Percentiles rank a stretch among this genome's conserved stretches.
Evolutionary conservation across 495 filamentous ascomycete genomes (phyloP).

Genomic region (Podospora conica): DNA sequence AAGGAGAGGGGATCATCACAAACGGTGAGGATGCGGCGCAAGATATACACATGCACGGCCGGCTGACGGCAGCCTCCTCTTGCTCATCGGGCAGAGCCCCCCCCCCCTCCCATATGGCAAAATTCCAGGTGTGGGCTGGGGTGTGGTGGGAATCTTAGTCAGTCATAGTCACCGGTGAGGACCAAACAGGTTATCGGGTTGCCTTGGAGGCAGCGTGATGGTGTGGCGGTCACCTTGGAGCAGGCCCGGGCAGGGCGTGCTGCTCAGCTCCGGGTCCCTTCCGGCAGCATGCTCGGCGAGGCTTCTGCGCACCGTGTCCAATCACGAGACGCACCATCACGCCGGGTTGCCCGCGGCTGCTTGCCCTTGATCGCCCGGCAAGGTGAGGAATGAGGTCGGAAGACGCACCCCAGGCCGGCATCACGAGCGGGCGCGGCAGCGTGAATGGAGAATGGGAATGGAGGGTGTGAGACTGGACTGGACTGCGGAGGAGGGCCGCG

Average conservation of each 20-base stretch:
- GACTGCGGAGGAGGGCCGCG: neutral
- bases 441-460: neutral
- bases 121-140: slow-evolving; percentile 7
- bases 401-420: neutral
- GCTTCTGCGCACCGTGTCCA: neutral
- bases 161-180: slow-evolving; percentile 22
- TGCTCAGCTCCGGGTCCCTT: slow-evolving; percentile 4
- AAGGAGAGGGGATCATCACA: slow-evolving; percentile 4
- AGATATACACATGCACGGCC: neutral
- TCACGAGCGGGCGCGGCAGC: neutral
- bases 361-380: neutral
- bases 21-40: neutral
- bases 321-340: neutral
- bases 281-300: neutral
- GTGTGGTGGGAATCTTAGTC: slow-evolving; percentile 7
- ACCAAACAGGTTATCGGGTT: slow-evolving; percentile 8
- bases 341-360: neutral
- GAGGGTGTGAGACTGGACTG: neutral
- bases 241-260: slow-evolving; percentile 15
- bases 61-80: neutral
- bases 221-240: slow-evolving; percentile 20
- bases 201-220: slow-evolving; percentile 19
- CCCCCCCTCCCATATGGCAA: slow-evolving; percentile 2
- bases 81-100: neutral
- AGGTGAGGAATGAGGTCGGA: neutral